Percentiles rank a stretch among this genome's conserved stretches.
Evolutionary conservation across 345 rosid species (phyloP).

Genomic region (Boechera retrofracta): DNA sequence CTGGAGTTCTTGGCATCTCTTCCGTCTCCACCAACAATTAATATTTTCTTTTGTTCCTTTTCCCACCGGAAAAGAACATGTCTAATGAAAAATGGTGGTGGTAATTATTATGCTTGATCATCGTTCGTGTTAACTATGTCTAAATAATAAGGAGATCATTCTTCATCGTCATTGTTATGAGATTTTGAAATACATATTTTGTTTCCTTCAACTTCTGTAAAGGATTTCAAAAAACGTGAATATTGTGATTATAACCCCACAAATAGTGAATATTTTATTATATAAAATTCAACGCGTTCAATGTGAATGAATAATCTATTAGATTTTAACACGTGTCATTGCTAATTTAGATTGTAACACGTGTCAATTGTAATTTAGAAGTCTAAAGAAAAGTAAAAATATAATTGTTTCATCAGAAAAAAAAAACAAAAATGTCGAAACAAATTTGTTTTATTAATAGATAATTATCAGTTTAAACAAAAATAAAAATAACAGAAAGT

Average conservation of each 20-base stretch:
- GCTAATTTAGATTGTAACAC: too few species aligned
- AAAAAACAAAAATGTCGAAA: too few species aligned
- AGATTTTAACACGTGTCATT: too few species aligned
- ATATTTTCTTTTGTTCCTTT: background rate
- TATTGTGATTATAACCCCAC: too few species aligned
- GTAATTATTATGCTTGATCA: conserved; percentile 16
- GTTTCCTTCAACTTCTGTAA: conserved; percentile 2
- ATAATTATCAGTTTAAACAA: too few species aligned
- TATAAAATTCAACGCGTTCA: too few species aligned
- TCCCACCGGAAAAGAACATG: background rate
- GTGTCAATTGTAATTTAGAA: too few species aligned
- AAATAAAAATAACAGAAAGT: too few species aligned
- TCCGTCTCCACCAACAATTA: conserved; percentile 36
- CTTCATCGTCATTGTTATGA: conserved; percentile 26
- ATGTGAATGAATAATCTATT: too few species aligned
- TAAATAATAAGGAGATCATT: conserved; percentile 19
- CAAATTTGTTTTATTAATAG: too few species aligned
- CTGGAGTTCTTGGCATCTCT: conserved; percentile 40
- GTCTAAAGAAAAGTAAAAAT: too few species aligned
- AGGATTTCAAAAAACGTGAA: background rate
- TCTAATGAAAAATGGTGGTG: conserved; percentile 25
- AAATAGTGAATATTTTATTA: background rate
- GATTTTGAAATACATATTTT: background rate
- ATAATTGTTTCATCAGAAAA: too few species aligned
- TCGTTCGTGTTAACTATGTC: conserved; percentile 22